A percentile compares a stretch with the other conserved stretches of the same genome.
Conservation (phyloP, 208 protist genomes). For the Leishmania major region DNA sequence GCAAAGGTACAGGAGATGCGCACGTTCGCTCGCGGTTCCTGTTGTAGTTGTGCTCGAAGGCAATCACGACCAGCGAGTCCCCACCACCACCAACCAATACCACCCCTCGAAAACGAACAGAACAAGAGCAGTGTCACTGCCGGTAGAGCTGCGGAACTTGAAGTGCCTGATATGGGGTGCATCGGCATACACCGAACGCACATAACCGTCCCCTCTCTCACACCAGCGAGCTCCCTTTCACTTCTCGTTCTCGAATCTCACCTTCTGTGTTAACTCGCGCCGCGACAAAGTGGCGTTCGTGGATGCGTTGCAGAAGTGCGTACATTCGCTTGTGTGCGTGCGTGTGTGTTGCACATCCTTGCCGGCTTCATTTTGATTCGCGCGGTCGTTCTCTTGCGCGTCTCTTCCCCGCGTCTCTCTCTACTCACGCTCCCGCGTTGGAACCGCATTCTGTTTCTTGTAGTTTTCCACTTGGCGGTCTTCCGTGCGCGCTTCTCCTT, state of each 20-base stretch:
- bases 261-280: not conserved
- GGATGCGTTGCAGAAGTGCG: not conserved
- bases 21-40: not conserved
- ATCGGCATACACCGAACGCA: not conserved
- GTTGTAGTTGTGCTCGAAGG: not conserved
- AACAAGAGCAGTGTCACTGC: not conserved
- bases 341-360: not conserved
- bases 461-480: not conserved
- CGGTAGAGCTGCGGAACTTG: not conserved
- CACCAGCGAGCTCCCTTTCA: not conserved
- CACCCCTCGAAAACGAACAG: not conserved
- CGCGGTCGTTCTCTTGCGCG: not conserved
- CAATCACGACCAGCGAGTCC: not conserved
- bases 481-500: not conserved
- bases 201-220: not conserved
- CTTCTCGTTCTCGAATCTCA: not conserved
- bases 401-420: not conserved
- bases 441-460: not conserved
- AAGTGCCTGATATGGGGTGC: not conserved
- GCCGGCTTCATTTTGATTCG: not conserved
- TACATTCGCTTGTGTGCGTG: not conserved
- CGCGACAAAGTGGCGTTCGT: not conserved
- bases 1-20: not conserved
- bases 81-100: not conserved
- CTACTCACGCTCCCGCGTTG: slow-evolving; percentile 1